Evolutionary conservation across 2,329 filamentous ascomycete species (phyloP), one percentile per base, ranked within the genome.

Genomic region (Paraconiothyrium brasiliense): DNA sequence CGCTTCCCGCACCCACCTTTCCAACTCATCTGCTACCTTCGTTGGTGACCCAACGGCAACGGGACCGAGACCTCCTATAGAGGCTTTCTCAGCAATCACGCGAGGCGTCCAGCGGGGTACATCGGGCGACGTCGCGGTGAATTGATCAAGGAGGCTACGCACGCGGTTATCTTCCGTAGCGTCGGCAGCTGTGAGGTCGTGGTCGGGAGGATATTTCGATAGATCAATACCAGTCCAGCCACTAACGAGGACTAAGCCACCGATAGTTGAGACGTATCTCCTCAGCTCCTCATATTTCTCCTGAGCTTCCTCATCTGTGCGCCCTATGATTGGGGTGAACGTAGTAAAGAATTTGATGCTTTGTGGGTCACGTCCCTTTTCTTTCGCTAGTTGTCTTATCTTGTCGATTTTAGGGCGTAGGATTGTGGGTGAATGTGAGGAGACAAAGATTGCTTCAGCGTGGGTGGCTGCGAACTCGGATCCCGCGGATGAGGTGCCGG

Each of bases 191-290:
- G 82, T 85, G 62, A 90, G 80, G 16, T 86, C 85, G 64, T 88
- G 82, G 62, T 89, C 87, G 0, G 88, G 70, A 0, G 86, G 85
- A 46, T 89, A 82, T 67, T 81, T 81, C 3, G 83, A 86, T 16
- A 89, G 79, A 67, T 89, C 86, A 60, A 89, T 87, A 0, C 87
- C 87, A 0, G 86, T 87, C 84, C 84, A 87, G 1, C 85, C 85
- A 43, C 82, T 84, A 63, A 87, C 84, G 0, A 87, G 76, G 0
- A 86, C 86, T 1, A 88, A 74, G 0, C 84, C 86, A 0, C 85
- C 86, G 16, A 86, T 76, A 0, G 83, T 81, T 0, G 82, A 85
- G 1, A 83, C 85, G 66, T 89, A 82, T 64, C 83, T 83, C 67
- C 83, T 80, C 11, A 83, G 64, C 59, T 85, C 83, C 24, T 81